These are phyloP conservation scores for Pleurostoma richardsiae DNA, from an alignment of 2,329 filamentous ascomycete genomes.

Conservation along the genomic window DNA sequence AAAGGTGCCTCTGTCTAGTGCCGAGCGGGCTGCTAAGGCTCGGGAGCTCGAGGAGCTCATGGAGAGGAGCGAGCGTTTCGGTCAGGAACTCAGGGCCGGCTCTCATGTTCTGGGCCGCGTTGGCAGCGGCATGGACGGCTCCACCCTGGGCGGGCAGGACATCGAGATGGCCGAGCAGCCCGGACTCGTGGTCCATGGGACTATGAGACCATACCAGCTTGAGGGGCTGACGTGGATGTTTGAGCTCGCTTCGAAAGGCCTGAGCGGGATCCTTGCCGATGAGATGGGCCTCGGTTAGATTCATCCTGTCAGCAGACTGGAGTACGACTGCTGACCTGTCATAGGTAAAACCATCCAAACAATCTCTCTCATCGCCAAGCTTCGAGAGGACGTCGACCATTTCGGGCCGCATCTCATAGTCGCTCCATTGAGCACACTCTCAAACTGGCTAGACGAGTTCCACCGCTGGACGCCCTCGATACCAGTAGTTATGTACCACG, in stretches of 20 bases:
- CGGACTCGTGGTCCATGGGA: constrained; percentile 75
- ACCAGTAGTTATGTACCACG: constrained; percentile 87
- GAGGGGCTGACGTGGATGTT: constrained; percentile 96
- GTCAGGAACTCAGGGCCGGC: constrained; percentile 58
- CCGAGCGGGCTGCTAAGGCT: constrained; percentile 53
- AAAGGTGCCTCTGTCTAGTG: constrained; percentile 33
- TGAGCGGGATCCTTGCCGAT: constrained; percentile 87
- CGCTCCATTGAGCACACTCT: constrained; percentile 83
- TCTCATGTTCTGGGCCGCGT: constrained; percentile 58
- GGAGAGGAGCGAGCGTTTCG: constrained; percentile 54
- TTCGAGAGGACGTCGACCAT: constrained; percentile 81
- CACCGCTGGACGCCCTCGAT: constrained; percentile 84
- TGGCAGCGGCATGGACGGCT: constrained; percentile 54
- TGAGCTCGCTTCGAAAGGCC: constrained; percentile 71
- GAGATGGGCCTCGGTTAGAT: constrained; percentile 76
- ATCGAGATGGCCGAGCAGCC: constrained; percentile 78
- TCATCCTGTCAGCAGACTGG: neutral
- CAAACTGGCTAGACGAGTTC: constrained; percentile 96
- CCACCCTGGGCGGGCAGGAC: constrained; percentile 57
- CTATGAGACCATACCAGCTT: constrained; percentile 90
- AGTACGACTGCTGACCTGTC: constrained; percentile 3
- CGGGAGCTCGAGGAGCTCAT: constrained; percentile 55
- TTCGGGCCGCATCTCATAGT: constrained; percentile 85
- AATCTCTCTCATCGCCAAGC: constrained; percentile 78
- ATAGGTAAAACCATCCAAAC: constrained; percentile 86